Base-by-base conservation (phyloP, 306 rosid genomes). In the Acmispon strigosus region DNA sequence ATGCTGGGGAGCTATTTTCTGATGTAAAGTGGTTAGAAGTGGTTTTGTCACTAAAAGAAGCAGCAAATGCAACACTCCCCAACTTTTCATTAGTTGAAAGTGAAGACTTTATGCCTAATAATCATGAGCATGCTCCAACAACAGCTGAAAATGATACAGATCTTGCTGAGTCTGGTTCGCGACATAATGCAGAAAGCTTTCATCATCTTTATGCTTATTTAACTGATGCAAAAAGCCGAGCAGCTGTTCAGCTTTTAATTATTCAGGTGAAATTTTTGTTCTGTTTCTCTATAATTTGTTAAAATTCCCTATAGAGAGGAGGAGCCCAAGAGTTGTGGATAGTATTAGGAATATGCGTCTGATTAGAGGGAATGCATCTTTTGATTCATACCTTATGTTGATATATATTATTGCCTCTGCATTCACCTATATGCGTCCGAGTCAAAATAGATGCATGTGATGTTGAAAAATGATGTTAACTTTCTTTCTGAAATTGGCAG, bases 1-100 rank as follows among this genome's bases (percentile, higher is more conserved):
- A 86, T 72, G 91, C 99, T 6, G 99, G 99, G 29, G 91, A 85
- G 55, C 83, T 91, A 66, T 89, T 89, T 82, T 87, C 99, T 20
- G 90, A 95, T 60, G 99, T 86, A 72, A 95, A 95, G 86, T 95
- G 99, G 99, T 87, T 86, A 50, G 97, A 91, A 78, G 99, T 95
- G 62, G 96, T 88, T 84, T 81, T 81, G 57, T 87, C 97, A 37
- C 75, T 95, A 52, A 87, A 91, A 78, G 97, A 85, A 70, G 97
- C 96, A 53, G 94, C 97, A 79, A 81, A 70, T 84, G 87, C 91
- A 24, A 91, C 99, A 6, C 90, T 89, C 62, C 97, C 99, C 27
- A 84, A 87, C 82, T 91, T 95, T 75, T 64, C 88, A 14, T 87
- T 95, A 79, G 72, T 95, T n/a, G 71, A 69, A 29, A 72, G 45